Conservation (phyloP, 1,139 yeast genomes). For the Debaryomyces psychrophilus region DNA sequence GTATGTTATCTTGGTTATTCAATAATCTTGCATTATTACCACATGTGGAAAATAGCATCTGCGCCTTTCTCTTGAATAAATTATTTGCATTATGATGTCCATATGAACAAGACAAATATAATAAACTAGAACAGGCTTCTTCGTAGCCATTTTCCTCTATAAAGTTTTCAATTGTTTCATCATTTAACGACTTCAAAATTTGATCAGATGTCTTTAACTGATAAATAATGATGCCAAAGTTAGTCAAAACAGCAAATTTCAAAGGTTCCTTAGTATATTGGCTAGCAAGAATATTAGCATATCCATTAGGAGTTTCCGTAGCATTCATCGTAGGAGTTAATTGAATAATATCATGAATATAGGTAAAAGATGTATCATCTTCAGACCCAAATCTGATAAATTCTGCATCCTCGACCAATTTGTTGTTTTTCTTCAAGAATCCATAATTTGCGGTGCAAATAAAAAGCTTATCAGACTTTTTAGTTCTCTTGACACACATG, state of each 20-base stretch:
- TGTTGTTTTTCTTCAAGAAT: constrained; percentile 67
- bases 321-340: constrained; percentile 74
- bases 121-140: constrained; percentile 87
- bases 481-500: constrained; percentile 52
- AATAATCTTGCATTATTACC: constrained; percentile 56
- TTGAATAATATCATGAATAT: constrained; percentile 72
- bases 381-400: constrained; percentile 57
- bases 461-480: constrained; percentile 57
- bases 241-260: constrained; percentile 80
- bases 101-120: constrained; percentile 78
- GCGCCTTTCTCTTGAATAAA: constrained; percentile 50
- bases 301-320: constrained; percentile 73
- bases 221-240: constrained; percentile 74
- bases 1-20: constrained; percentile 14
- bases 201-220: constrained; percentile 80
- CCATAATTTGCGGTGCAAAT: constrained; percentile 86
- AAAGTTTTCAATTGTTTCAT: constrained; percentile 54
- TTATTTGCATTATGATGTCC: constrained; percentile 57
- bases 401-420: constrained; percentile 81
- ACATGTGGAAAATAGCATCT: constrained; percentile 54
- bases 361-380: constrained; percentile 31
- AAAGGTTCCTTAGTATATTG: constrained; percentile 70
- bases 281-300: constrained; percentile 79
- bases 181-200: constrained; percentile 68
- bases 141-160: constrained; percentile 54